Evolutionary conservation across 768 basidiomycete genomes (phyloP).

Genomic region (Mycena polygramma): DNA sequence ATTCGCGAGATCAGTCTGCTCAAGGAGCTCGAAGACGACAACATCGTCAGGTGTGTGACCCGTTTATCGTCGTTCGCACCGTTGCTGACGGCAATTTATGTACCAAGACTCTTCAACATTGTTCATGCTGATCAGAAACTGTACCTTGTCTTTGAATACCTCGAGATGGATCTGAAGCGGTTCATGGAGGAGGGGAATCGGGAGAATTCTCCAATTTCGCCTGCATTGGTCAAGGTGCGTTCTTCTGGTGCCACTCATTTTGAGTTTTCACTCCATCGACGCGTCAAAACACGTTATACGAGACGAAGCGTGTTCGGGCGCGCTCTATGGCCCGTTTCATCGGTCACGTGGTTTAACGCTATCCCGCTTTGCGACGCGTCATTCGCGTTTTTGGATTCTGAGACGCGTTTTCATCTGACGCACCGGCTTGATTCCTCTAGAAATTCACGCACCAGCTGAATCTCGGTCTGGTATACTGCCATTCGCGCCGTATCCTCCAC

Average conservation of each 20-base stretch:
- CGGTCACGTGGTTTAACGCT: slow-evolving; percentile 31
- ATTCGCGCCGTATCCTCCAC: slow-evolving; percentile 96
- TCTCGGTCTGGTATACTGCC: slow-evolving; percentile 93
- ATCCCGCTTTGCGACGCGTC: slow-evolving; percentile 22
- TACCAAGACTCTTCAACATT: slow-evolving; percentile 88
- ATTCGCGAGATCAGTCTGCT: slow-evolving; percentile 98
- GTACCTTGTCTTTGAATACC: slow-evolving; percentile 97
- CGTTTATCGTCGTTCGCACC: slow-evolving; percentile 13
- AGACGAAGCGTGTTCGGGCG: slow-evolving; percentile 16
- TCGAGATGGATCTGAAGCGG: slow-evolving; percentile 96
- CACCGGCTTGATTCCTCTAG: slow-evolving; percentile 55
- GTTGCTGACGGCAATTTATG: neutral
- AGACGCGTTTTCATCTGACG: slow-evolving; percentile 44
- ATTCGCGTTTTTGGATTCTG: slow-evolving; percentile 37
- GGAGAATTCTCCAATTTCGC: slow-evolving; percentile 77
- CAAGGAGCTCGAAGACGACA: slow-evolving; percentile 96
- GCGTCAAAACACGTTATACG: slow-evolving; percentile 26
- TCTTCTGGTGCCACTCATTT: neutral
- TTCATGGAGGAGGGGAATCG: slow-evolving; percentile 94
- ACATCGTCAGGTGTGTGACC: slow-evolving; percentile 86
- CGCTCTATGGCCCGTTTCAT: slow-evolving; percentile 22
- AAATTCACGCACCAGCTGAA: slow-evolving; percentile 97
- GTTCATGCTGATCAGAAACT: slow-evolving; percentile 97
- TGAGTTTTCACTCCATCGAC: slow-evolving; percentile 23
- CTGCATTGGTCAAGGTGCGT: slow-evolving; percentile 85